Base-by-base conservation (phyloP, 129 eudicot genomes). In the Flaveria trinervia region DNA sequence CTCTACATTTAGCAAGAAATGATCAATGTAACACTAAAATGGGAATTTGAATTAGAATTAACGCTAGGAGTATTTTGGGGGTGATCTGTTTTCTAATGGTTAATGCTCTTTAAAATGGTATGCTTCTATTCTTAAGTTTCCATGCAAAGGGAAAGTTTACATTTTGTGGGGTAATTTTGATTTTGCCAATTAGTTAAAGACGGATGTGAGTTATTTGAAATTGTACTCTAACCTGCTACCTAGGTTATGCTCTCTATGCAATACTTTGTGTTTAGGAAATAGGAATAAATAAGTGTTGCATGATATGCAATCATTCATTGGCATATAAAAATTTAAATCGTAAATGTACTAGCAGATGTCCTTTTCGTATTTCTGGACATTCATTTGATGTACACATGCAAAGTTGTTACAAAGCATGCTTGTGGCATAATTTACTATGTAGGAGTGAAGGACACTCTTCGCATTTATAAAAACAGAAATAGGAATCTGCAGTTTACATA, bases 351-450 rank as follows among this genome's bases (percentile, higher is more conserved):
- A 71, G 77, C 46, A 22, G 56, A n/a, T 18, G 16, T 43, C n/a
- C 44, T 44, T 41, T 16, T 60, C 46, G 45, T 62, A 74, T 61
- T 61, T 60, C 17, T 20, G 18, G 65, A 55, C 11, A 23, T 14
- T 43, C 1, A 73, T 59, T 59, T 73, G 18, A 22, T 22, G 45
- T 74, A 14, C 26, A 7, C 13, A 15, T 39, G 65, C 45, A 8
- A 59, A 57, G n/a, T 3, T 59, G 57, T 57, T 59, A 73, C 39
- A 33, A 39, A 55, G 77, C 66, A 23, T 23, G 23, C 39, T 25
- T 25, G 9, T 18, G 41, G n/a, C 39, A 25, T 60, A 15, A 60
- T 23, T 10, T 60, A 25, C 66, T n/a, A 60, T 25, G 41, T 33
- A 33, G 39, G 7, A 33, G 23, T 25, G 41, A 0, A 33, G 39